phyloP scores from a whole-genome alignment of 2,329 filamentous ascomycete genomes.

The Pestalotiopsis sp. region DNA sequence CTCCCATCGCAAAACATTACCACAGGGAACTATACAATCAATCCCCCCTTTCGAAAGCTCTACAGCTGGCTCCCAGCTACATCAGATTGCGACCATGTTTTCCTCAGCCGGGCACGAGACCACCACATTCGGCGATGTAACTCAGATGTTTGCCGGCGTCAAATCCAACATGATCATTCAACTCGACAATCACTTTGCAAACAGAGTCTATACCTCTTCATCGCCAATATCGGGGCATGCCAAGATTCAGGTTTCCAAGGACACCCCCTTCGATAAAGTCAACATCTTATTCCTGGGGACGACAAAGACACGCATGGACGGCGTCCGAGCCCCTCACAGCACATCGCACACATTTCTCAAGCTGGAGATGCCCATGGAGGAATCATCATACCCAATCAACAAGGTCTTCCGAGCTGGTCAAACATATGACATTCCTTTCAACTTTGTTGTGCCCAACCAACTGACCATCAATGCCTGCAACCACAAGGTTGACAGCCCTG shows the following conservation, averaged over 20 bases:
- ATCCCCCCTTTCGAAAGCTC: neutral
- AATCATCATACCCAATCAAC: slow-evolving; percentile 48
- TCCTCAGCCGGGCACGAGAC: slow-evolving; percentile 19
- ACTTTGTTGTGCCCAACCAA: slow-evolving; percentile 61
- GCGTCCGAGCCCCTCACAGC: slow-evolving; percentile 49
- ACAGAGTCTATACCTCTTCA: slow-evolving; percentile 60
- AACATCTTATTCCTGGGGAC: slow-evolving; percentile 57
- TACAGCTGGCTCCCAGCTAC: neutral
- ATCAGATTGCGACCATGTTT: slow-evolving; percentile 14
- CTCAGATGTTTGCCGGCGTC: slow-evolving; percentile 21
- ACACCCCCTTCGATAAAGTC: slow-evolving; percentile 52
- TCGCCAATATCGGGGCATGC: slow-evolving; percentile 53
- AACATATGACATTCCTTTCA: slow-evolving; percentile 56
- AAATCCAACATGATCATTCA: slow-evolving; percentile 49
- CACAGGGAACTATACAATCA: neutral
- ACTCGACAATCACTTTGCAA: slow-evolving; percentile 55
- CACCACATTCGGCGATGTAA: slow-evolving; percentile 18
- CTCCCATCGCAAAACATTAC: too few relatives aligned
- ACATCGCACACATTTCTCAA: slow-evolving; percentile 52
- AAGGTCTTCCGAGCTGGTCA: slow-evolving; percentile 50
- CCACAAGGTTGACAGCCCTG: slow-evolving; percentile 47
- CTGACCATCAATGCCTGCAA: slow-evolving; percentile 60
- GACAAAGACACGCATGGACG: slow-evolving; percentile 53
- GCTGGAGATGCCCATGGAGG: slow-evolving; percentile 39
- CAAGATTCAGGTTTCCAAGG: slow-evolving; percentile 44